Evolutionary conservation across 768 basidiomycete species (phyloP).

Genomic region (Lactarius pseudohatsudake): DNA sequence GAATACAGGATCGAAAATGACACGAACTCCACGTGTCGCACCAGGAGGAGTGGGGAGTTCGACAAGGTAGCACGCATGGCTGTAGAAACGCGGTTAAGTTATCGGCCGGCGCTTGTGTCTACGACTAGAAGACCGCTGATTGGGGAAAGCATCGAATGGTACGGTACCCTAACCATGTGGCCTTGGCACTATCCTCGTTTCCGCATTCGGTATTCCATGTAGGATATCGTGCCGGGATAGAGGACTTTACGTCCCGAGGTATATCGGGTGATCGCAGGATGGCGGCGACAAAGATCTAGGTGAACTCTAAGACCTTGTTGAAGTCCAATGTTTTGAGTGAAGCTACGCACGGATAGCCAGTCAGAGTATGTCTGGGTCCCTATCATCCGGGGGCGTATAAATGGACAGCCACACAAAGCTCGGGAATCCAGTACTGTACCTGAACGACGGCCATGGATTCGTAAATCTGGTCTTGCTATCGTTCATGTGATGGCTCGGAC

Average conservation of each 20-base stretch:
- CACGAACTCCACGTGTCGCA: constrained; percentile 39
- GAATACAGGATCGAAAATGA: constrained; percentile 43
- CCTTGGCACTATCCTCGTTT: constrained; percentile 22
- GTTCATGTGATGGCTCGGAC: constrained; percentile 26
- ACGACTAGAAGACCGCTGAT: neutral
- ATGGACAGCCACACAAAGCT: neutral
- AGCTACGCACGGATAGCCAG: constrained; percentile 20
- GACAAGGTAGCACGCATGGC: constrained; percentile 42
- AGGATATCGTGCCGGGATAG: constrained; percentile 18
- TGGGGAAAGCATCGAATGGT: neutral
- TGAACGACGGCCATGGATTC: constrained; percentile 30
- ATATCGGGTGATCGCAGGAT: constrained; percentile 1
- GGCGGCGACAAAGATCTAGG: constrained; percentile 3
- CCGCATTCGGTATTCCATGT: constrained; percentile 15
- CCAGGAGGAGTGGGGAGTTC: constrained; percentile 39
- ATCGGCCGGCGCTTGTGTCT: too few species aligned
- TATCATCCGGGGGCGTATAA: neutral
- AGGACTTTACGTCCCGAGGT: constrained; percentile 24
- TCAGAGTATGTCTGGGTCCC: constrained; percentile 1
- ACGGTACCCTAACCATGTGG: constrained; percentile 27
- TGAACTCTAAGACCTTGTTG: neutral
- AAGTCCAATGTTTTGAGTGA: neutral
- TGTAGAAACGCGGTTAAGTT: constrained; percentile 2
- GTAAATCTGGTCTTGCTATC: constrained; percentile 23
- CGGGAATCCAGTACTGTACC: constrained; percentile 13